phyloP scores from a whole-genome alignment of 805 yeast genomes.

The Candida takata region DNA sequence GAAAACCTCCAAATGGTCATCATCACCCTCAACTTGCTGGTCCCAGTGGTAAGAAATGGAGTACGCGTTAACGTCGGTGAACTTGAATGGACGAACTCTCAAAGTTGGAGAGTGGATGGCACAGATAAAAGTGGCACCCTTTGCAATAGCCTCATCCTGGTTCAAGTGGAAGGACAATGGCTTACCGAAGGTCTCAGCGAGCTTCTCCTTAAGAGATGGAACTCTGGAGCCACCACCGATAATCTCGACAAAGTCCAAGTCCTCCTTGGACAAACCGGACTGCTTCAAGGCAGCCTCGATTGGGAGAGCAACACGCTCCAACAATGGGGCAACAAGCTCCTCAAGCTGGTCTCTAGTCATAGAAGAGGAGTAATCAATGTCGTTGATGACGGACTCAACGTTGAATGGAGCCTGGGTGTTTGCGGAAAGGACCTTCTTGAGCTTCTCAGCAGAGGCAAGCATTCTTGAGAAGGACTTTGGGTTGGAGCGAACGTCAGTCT shows the following conservation, averaged over 20 bases:
- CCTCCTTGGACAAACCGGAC: constrained; percentile 66
- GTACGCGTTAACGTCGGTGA: constrained; percentile 88
- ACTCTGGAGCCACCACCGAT: constrained; percentile 99
- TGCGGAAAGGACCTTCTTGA: constrained; percentile 95
- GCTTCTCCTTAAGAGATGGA: constrained; percentile 80
- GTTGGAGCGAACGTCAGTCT: constrained; percentile 85
- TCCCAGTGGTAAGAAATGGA: constrained; percentile 96
- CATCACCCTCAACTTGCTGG: constrained; percentile 83
- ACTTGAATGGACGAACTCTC: constrained; percentile 97
- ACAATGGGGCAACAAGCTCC: constrained; percentile 76
- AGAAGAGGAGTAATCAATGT: constrained; percentile 87
- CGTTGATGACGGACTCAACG: constrained; percentile 95
- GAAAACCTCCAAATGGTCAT: constrained; percentile 92
- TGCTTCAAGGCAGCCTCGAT: constrained; percentile 73
- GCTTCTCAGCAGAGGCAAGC: constrained; percentile 81
- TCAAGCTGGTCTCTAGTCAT: constrained; percentile 89
- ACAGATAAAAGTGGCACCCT: constrained; percentile 98
- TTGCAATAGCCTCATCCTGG: constrained; percentile 98
- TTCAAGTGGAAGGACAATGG: constrained; percentile 88
- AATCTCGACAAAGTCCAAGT: constrained; percentile 86
- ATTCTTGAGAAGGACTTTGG: constrained; percentile 95
- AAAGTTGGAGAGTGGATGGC: constrained; percentile 98
- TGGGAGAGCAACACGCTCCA: constrained; percentile 70
- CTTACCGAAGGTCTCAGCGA: constrained; percentile 76
- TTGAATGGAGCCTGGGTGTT: constrained; percentile 90